phyloP scores from a whole-genome alignment of 495 filamentous ascomycete species.

The Neurospora tetrasperma region DNA sequence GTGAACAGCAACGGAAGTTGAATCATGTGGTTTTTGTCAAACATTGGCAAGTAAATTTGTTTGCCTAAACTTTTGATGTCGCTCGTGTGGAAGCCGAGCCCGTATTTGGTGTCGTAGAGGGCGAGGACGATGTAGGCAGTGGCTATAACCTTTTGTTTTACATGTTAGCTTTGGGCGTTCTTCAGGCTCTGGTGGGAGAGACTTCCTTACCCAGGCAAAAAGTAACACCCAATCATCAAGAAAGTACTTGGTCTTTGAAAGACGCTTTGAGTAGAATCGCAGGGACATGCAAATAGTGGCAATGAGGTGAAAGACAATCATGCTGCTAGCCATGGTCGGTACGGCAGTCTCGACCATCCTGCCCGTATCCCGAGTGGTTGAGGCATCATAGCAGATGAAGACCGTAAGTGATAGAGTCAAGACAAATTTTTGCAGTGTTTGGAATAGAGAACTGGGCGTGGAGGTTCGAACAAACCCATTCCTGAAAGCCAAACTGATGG shows the following conservation, averaged over 20 bases:
- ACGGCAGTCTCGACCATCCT: neutral
- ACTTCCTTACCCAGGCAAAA: neutral
- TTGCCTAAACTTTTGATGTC: neutral
- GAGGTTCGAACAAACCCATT: neutral
- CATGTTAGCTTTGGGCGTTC: neutral
- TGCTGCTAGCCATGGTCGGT: neutral
- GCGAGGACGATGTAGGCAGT: neutral
- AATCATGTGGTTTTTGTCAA: neutral
- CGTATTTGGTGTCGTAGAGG: neutral
- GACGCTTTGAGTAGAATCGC: neutral
- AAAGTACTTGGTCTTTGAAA: neutral
- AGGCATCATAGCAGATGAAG: neutral
- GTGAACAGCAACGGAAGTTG: neutral
- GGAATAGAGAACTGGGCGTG: neutral
- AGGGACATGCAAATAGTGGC: neutral
- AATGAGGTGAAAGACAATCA: neutral
- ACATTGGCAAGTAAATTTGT: neutral
- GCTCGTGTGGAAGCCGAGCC: neutral
- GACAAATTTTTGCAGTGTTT: neutral
- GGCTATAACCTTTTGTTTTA: neutral
- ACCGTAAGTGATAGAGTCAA: neutral
- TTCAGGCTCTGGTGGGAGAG: neutral
- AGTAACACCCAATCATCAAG: neutral
- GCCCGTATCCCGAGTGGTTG: neutral
- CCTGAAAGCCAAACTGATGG: neutral